phyloP scores from a whole-genome alignment of 1,284 basidiomycete genomes.

The Austropuccinia psidii region DNA sequence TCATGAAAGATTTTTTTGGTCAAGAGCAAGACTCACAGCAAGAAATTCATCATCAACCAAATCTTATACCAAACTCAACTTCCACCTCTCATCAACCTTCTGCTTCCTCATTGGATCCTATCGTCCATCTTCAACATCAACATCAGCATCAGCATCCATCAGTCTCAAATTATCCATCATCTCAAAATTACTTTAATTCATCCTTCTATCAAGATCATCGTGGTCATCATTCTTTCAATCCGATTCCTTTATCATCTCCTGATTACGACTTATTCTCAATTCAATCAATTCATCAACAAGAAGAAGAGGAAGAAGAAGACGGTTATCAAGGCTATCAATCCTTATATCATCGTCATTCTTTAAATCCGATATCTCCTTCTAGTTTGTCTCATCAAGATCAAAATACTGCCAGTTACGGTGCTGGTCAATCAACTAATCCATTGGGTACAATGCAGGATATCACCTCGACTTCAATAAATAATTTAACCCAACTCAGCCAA shows the following conservation, averaged over 20 bases:
- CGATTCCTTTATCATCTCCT: neutral
- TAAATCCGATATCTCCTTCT: neutral
- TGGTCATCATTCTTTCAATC: neutral
- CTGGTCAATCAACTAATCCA: constrained; percentile 25
- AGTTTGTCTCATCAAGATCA: constrained; percentile 32
- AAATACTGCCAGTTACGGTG: constrained; percentile 26
- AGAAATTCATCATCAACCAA: too few species aligned
- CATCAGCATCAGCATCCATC: too few species aligned
- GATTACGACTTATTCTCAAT: neutral
- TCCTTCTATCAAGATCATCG: neutral
- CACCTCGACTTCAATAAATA: neutral
- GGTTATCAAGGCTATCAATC: too few species aligned
- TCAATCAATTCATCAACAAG: neutral
- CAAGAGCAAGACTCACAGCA: too few species aligned
- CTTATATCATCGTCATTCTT: neutral
- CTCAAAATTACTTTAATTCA: neutral
- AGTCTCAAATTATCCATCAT: neutral
- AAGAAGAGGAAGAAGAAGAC: neutral
- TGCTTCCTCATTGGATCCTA: too few species aligned
- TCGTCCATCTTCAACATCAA: neutral
- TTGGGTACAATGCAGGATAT: constrained; percentile 26
- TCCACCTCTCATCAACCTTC: too few species aligned
- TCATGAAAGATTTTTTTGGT: too few species aligned
- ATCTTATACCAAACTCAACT: too few species aligned
- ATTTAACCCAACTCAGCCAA: neutral